Percentiles rank a stretch among this genome's conserved stretches.
phyloP scores from a whole-genome alignment of 1,139 yeast species.

The Eremothecium coryli region DNA sequence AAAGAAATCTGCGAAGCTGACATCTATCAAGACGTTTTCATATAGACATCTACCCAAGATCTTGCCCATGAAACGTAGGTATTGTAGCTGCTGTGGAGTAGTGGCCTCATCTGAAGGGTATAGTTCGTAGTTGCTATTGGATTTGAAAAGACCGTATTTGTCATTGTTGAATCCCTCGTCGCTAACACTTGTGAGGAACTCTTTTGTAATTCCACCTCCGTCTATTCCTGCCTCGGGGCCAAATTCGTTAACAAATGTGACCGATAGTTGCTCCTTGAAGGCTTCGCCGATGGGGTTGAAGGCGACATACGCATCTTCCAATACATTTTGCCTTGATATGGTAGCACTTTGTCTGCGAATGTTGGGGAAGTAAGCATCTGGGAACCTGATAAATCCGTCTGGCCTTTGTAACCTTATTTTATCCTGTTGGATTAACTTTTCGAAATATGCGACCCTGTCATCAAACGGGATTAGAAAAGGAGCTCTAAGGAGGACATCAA shows the following conservation, averaged over 20 bases:
- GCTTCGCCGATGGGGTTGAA: slow-evolving; percentile 41
- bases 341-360: slow-evolving; percentile 36
- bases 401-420: slow-evolving; percentile 23
- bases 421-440: slow-evolving; percentile 50
- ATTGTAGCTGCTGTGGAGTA: slow-evolving; percentile 32
- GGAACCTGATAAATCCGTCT: neutral
- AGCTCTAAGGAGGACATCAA: slow-evolving; percentile 49
- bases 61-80: slow-evolving; percentile 62
- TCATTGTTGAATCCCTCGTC: slow-evolving; percentile 52
- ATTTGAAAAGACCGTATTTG: slow-evolving; percentile 40
- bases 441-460: slow-evolving; percentile 65
- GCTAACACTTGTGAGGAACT: slow-evolving; percentile 67
- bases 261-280: slow-evolving; percentile 53
- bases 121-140: slow-evolving; percentile 49
- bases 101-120: slow-evolving; percentile 42
- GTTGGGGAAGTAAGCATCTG: slow-evolving; percentile 3
- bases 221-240: slow-evolving; percentile 83
- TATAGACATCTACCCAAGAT: slow-evolving; percentile 86
- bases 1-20: slow-evolving; percentile 81
- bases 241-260: slow-evolving; percentile 60
- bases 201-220: slow-evolving; percentile 96
- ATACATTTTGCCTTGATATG: slow-evolving; percentile 56
- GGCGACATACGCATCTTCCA: slow-evolving; percentile 65
- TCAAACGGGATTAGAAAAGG: slow-evolving; percentile 78
- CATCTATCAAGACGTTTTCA: slow-evolving; percentile 72